phyloP scores from a whole-genome alignment of 768 basidiomycete genomes.

The Tulasnella sp. region DNA sequence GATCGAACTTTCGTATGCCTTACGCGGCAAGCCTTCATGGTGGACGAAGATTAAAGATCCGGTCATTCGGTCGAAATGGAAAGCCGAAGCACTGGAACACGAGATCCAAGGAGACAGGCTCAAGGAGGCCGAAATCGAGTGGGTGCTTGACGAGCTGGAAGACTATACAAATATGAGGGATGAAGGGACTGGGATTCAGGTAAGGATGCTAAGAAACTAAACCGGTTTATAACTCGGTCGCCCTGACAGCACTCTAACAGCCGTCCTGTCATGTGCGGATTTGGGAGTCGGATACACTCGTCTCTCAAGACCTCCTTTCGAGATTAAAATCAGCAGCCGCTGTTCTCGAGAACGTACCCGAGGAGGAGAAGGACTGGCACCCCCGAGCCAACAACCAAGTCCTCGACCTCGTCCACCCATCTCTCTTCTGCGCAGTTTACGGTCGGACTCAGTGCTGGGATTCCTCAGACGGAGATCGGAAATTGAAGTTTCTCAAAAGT shows the following conservation, averaged over 20 bases:
- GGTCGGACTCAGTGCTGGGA: slow-evolving; percentile 35
- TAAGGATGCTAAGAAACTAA: neutral
- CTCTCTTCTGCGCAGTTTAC: neutral
- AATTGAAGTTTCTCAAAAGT: neutral
- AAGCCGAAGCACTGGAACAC: no score
- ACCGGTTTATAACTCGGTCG: neutral
- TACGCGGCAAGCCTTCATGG: slow-evolving; percentile 16
- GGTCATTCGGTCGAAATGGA: no score
- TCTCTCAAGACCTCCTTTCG: neutral
- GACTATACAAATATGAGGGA: neutral
- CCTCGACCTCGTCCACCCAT: no score
- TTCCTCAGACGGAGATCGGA: neutral
- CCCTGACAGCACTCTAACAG: no score
- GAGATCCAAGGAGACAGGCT: neutral
- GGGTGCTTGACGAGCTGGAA: slow-evolving; percentile 4
- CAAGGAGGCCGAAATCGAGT: slow-evolving; percentile 16
- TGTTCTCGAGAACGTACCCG: no score
- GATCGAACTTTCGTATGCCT: slow-evolving; percentile 29
- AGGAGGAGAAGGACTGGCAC: no score
- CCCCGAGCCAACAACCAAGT: no score
- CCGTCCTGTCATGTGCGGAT: neutral
- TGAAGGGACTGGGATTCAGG: slow-evolving; percentile 5
- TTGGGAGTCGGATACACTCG: neutral
- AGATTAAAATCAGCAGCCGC: neutral
- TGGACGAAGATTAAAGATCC: no score